Percentiles rank a stretch among this genome's conserved stretches.
These are phyloP conservation scores for Clarireedia hainanense DNA, from an alignment of 2,329 filamentous ascomycete species.

Conservation along the genomic window DNA sequence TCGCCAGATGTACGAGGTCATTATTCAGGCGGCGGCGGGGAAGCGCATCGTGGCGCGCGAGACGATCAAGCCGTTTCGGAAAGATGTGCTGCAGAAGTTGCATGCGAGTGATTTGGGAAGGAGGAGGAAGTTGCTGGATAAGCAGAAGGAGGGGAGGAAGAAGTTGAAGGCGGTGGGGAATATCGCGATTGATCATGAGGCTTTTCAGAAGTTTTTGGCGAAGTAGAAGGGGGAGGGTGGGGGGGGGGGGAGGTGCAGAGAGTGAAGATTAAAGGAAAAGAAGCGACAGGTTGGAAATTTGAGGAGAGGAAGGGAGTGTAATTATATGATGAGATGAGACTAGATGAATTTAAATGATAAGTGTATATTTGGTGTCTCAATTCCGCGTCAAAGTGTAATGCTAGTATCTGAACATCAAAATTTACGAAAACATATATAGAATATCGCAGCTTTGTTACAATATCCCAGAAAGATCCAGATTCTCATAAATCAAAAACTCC, in stretches of 20 bases:
- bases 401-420: not conserved
- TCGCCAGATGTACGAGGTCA: conserved; percentile 91
- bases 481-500: no score
- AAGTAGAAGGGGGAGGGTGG: conserved; percentile 44
- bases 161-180: conserved; percentile 77
- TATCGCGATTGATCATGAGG: conserved; percentile 91
- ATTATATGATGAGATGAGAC: no score
- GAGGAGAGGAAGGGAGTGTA: no score
- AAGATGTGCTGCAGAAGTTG: conserved; percentile 87
- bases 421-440: not conserved
- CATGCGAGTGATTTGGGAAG: conserved; percentile 84
- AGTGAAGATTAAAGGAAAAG: not conserved
- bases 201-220: conserved; percentile 87
- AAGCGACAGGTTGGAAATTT: no score
- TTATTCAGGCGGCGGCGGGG: conserved; percentile 87
- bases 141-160: conserved; percentile 94
- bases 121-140: conserved; percentile 81
- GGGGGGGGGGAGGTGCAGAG: no score
- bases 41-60: conserved; percentile 80
- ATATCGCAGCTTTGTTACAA: not conserved
- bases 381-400: no score
- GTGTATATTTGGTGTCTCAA: no score
- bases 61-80: conserved; percentile 92
- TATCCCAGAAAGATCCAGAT: no score
- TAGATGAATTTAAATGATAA: no score